phyloP scores from a whole-genome alignment of 306 rosid genomes.

The barrel medic (Medicago truncatula) region MtrunA17r5.0-ANR NC_053042.1:48516001-48516500 shows the following conservation, averaged over 20 bases:
- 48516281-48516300: constrained; percentile 22
- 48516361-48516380: constrained; percentile 80
- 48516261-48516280: constrained; percentile 17
- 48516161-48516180: constrained; percentile 19
- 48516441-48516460: constrained; percentile 23
- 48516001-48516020: constrained; percentile 35
- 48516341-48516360: constrained; percentile 82
- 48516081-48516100: constrained; percentile 98
- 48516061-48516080: constrained; percentile 89
- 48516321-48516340: constrained; percentile 77
- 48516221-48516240: neutral
- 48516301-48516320: constrained; percentile 3
- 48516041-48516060: constrained; percentile 92
- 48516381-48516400: constrained; percentile 94
- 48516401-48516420: constrained; percentile 75
- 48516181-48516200: constrained; percentile 21
- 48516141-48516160: constrained; percentile 71
- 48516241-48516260: constrained; percentile 4
- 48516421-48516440: constrained; percentile 76
- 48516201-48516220: constrained; percentile 10
- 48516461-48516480: constrained; percentile 20
- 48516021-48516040: constrained; percentile 70
- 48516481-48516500: constrained; percentile 22
- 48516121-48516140: constrained; percentile 84
- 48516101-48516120: constrained; percentile 78